phyloP scores from a whole-genome alignment of 257 asterid genomes.

The Solanum pinnatisectum region DNA sequence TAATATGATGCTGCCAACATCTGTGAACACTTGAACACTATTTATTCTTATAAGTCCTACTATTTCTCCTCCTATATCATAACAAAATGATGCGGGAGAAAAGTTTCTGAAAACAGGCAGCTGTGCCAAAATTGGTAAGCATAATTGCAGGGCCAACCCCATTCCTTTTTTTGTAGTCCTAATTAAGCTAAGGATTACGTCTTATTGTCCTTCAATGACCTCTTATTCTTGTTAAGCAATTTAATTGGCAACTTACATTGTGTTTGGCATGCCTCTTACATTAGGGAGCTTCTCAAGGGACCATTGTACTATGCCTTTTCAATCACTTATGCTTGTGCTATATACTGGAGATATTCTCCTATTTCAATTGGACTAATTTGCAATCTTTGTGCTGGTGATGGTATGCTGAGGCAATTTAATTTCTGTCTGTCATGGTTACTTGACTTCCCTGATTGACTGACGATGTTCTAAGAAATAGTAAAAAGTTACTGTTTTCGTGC shows the following conservation, averaged over 20 bases:
- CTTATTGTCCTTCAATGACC: background rate
- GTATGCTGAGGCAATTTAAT: slow-evolving; percentile 20
- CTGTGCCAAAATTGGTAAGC: background rate
- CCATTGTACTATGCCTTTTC: slow-evolving; percentile 81
- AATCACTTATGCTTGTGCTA: slow-evolving; percentile 59
- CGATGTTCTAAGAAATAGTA: background rate
- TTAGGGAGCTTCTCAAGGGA: slow-evolving; percentile 94
- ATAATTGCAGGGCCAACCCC: background rate
- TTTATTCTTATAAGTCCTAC: background rate
- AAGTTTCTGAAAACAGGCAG: background rate
- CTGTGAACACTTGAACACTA: background rate
- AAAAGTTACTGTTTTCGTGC: background rate
- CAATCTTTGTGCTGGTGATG: slow-evolving; percentile 95
- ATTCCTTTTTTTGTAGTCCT: background rate
- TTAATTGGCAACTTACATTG: slow-evolving; percentile 7
- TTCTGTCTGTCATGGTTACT: background rate
- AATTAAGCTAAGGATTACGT: background rate
- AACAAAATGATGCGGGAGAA: background rate
- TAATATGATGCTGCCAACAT: background rate
- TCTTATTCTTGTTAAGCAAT: background rate
- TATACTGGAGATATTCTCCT: slow-evolving; percentile 92
- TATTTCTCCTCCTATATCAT: background rate
- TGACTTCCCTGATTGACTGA: background rate
- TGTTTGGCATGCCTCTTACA: slow-evolving; percentile 7
- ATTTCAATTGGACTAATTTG: slow-evolving; percentile 77